Conservation (phyloP, 352 stramenopile genomes). For the Elongisporangium anandrum region DNA sequence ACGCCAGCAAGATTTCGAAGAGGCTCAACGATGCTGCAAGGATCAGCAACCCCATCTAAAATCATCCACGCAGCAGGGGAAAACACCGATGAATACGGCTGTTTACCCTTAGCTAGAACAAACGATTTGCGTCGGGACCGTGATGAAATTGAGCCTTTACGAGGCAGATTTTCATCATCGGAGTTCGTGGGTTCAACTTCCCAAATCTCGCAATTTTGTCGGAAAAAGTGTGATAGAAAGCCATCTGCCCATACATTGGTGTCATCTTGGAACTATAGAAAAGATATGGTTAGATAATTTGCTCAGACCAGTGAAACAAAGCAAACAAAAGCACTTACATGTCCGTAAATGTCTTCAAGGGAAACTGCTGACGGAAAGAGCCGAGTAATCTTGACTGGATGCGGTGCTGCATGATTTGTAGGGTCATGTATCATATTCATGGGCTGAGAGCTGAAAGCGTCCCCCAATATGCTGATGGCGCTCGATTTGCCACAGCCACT, state of each 20-base stretch:
- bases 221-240: conserved; percentile 53
- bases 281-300: not conserved
- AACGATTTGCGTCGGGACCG: not conserved
- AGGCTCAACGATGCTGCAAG: conserved; percentile 31
- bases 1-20: conserved; percentile 24
- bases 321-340: conserved; percentile 4
- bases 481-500: conserved; percentile 58
- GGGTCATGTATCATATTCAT: not conserved
- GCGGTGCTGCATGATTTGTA: conserved; percentile 1
- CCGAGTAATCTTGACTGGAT: conserved; percentile 22
- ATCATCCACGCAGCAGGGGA: conserved; percentile 47
- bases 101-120: not conserved
- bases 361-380: conserved; percentile 40
- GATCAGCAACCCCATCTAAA: conserved; percentile 40
- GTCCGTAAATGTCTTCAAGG: conserved; percentile 45
- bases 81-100: not conserved
- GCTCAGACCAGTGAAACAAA: not conserved
- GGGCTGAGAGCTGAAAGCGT: conserved; percentile 11
- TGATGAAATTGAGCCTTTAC: not conserved
- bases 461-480: conserved; percentile 23
- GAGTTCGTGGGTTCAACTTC: not conserved
- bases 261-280: conserved; percentile 28
- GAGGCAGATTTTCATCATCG: not conserved
- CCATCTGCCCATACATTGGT: conserved; percentile 50
- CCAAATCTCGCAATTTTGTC: conserved; percentile 26